These are phyloP conservation scores for Zoysia japonica DNA, from an alignment of 176 grass and related monocot species.

Conservation along the genomic window DNA sequence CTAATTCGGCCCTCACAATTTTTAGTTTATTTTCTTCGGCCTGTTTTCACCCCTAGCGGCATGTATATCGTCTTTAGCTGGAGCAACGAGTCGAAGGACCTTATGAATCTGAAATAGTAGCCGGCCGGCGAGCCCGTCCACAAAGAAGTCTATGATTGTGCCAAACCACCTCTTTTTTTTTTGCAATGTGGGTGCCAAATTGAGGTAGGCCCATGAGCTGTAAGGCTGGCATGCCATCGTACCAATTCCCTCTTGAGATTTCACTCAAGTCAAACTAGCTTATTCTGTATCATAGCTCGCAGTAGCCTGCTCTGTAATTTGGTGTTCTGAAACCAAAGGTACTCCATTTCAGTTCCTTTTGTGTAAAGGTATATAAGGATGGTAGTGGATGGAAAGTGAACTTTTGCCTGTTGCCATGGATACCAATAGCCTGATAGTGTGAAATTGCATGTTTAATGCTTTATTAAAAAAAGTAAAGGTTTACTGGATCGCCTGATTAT, in stretches of 20 bases:
- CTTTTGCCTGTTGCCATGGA: background rate
- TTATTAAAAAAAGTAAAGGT: background rate
- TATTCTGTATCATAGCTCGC: background rate
- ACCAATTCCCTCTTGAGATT: background rate
- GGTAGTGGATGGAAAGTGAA: background rate
- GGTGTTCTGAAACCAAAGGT: background rate
- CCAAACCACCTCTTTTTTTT: constrained; percentile 5
- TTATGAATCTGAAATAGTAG: background rate
- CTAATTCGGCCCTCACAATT: no score
- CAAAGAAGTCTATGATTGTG: constrained; percentile 12
- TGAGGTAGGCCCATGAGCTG: constrained; percentile 36
- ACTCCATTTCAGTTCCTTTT: background rate
- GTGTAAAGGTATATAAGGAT: background rate
- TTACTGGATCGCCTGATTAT: background rate
- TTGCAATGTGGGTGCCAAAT: constrained; percentile 27
- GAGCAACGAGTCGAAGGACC: background rate
- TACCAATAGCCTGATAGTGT: background rate
- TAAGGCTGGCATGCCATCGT: constrained; percentile 17
- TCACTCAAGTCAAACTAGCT: background rate
- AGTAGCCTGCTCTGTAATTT: background rate
- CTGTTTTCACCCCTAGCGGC: background rate
- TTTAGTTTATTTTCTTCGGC: no score
- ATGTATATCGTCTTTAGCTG: background rate
- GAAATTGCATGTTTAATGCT: background rate
- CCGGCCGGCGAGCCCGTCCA: background rate